Evolutionary conservation across 2,329 filamentous ascomycete species (phyloP).

Genomic region (Dactylellina cionopaga): DNA sequence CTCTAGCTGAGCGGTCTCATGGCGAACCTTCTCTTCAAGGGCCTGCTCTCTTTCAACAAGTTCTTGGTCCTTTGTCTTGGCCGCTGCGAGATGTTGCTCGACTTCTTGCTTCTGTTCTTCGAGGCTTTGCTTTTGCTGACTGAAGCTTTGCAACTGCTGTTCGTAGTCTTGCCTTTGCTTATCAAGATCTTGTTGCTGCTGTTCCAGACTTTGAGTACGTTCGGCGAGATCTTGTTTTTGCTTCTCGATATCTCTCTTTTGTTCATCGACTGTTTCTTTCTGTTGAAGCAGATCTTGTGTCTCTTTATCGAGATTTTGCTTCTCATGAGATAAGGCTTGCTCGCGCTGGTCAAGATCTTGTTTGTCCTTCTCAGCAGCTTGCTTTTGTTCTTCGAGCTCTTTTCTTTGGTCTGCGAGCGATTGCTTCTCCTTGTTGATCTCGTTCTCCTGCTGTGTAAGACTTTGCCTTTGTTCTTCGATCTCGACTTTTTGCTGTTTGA

Average conservation of each 20-base stretch:
- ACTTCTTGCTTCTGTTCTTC: conserved; percentile 12
- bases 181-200: conserved; percentile 23
- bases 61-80: conserved; percentile 16
- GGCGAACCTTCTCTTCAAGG: conserved; percentile 20
- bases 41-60: conserved; percentile 7
- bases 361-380: background rate
- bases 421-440: background rate
- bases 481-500: background rate
- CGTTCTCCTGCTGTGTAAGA: background rate
- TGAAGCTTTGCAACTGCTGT: background rate
- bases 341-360: conserved; percentile 22
- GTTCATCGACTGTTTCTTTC: conserved; percentile 7
- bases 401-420: background rate
- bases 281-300: background rate
- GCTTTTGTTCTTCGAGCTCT: conserved; percentile 15
- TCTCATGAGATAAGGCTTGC: conserved; percentile 1
- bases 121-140: background rate
- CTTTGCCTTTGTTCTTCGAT: background rate
- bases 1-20: conserved; percentile 14
- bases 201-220: background rate
- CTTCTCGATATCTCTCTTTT: conserved; percentile 17
- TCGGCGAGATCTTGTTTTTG: background rate
- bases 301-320: conserved; percentile 3
- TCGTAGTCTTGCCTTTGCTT: conserved; percentile 2
- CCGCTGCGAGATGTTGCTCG: background rate